These are phyloP conservation scores for Dactylella cylindrospora DNA, from an alignment of 2,329 filamentous ascomycete genomes.

Conservation along the genomic window DNA sequence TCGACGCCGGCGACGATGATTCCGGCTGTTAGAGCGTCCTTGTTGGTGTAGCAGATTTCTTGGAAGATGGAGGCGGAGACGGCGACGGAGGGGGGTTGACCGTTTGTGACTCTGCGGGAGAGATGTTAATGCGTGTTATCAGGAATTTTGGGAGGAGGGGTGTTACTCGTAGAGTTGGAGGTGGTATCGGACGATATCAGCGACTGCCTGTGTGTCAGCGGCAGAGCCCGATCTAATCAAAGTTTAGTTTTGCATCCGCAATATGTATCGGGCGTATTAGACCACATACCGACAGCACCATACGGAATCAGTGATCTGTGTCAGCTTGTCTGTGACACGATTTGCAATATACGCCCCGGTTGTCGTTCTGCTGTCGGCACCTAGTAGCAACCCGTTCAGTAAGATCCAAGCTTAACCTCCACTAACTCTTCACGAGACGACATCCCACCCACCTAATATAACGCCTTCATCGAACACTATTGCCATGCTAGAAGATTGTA, in stretches of 20 bases:
- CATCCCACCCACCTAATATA: constrained; percentile 77
- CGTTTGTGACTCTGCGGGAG: constrained; percentile 70
- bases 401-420: background rate
- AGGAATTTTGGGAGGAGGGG: background rate
- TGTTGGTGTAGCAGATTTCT: constrained; percentile 97
- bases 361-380: constrained; percentile 94
- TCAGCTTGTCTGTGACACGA: constrained; percentile 98
- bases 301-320: constrained; percentile 96
- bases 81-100: constrained; percentile 88
- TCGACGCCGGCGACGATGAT: constrained; percentile 99
- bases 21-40: constrained; percentile 81
- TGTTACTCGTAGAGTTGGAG: constrained; percentile 71
- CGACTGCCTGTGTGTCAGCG: constrained; percentile 95
- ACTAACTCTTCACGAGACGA: too few relatives aligned
- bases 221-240: constrained; percentile 73
- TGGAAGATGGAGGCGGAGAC: constrained; percentile 95
- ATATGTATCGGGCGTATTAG: background rate
- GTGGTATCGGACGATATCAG: constrained; percentile 97
- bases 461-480: constrained; percentile 99
- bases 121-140: too few relatives aligned
- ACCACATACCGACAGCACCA: constrained; percentile 79
- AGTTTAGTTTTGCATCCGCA: background rate
- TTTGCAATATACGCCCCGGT: constrained; percentile 98
- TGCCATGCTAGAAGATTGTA: constrained; percentile 70
- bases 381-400: constrained; percentile 52